A percentile compares a stretch with the other conserved stretches of the same genome.
phyloP scores from a whole-genome alignment of 179 eudicot genomes.

The Actinidia arguta region DNA sequence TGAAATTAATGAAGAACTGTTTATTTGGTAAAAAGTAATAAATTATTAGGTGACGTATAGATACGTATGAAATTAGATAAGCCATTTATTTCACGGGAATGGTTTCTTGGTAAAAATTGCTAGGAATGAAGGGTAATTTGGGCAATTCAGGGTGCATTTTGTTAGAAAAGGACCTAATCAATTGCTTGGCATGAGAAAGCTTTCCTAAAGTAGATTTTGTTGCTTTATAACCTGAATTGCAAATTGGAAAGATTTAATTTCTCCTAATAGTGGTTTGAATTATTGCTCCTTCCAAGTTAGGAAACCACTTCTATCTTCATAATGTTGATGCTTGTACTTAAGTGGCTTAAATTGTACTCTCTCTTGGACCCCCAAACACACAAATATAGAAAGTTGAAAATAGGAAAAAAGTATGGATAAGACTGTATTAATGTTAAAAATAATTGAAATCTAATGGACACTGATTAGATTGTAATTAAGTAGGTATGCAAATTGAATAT shows the following conservation, averaged over 20 bases:
- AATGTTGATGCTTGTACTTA: too few species aligned
- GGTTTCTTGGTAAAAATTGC: slow-evolving; percentile 15
- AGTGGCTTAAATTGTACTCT: too few species aligned
- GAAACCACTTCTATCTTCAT: too few species aligned
- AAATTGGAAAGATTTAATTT: neutral
- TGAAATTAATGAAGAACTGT: slow-evolving; percentile 7
- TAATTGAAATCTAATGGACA: too few species aligned
- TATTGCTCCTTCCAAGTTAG: neutral
- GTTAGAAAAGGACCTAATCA: neutral
- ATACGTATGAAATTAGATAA: too few species aligned
- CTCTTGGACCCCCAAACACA: too few species aligned
- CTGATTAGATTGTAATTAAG: too few species aligned
- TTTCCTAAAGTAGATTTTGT: neutral
- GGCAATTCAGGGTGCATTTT: neutral
- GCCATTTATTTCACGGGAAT: neutral
- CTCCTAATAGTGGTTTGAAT: neutral
- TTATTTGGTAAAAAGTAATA: slow-evolving; percentile 14
- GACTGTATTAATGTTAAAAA: too few species aligned
- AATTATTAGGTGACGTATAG: slow-evolving; percentile 9
- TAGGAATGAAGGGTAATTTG: slow-evolving; percentile 16
- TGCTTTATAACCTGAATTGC: neutral
- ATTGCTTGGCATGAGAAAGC: neutral
- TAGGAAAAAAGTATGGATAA: too few species aligned
- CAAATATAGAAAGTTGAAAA: too few species aligned
- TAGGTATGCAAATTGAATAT: too few species aligned